Conservation (phyloP, 2,329 filamentous ascomycete genomes). For the Zymoseptoria passerinii region DNA sequence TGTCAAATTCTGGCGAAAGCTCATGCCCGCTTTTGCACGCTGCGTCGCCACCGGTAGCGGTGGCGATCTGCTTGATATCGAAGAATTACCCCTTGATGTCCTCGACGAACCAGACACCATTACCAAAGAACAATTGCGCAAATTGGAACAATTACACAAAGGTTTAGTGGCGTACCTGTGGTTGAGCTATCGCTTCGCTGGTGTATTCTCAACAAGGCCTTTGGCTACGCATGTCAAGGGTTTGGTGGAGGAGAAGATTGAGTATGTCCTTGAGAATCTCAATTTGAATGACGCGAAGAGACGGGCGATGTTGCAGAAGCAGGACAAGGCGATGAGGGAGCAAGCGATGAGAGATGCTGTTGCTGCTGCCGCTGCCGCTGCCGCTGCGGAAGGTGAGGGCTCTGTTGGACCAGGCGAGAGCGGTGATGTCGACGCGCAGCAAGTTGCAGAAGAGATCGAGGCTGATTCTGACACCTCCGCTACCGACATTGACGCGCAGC, state of each 20-base stretch:
- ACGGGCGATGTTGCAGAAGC: not conserved
- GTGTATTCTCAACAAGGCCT: constrained; percentile 65
- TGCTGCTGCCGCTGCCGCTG: constrained; percentile 11
- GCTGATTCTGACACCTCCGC: constrained; percentile 15
- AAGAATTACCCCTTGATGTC: constrained; percentile 61
- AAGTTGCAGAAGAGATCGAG: constrained; percentile 35
- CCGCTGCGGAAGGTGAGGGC: constrained; percentile 2
- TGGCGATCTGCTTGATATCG: constrained; percentile 64
- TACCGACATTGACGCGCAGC: not conserved
- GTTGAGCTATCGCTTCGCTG: constrained; percentile 82
- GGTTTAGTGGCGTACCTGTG: constrained; percentile 80
- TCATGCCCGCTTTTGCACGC: constrained; percentile 57
- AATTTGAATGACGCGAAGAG: constrained; percentile 29
- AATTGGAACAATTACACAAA: constrained; percentile 72
- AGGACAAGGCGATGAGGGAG: constrained; percentile 14
- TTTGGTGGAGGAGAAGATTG: constrained; percentile 69
- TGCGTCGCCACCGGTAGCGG: constrained; percentile 60
- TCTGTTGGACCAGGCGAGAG: not conserved
- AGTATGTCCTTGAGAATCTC: constrained; percentile 52
- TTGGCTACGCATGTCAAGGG: constrained; percentile 73
- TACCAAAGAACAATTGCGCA: constrained; percentile 51
- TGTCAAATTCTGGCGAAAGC: constrained; percentile 32
- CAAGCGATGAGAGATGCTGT: constrained; percentile 21
- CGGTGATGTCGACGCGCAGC: not conserved
- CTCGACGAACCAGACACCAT: constrained; percentile 51